phyloP scores from a whole-genome alignment of 2,329 filamentous ascomycete species.

The Hortaea werneckii region DNA sequence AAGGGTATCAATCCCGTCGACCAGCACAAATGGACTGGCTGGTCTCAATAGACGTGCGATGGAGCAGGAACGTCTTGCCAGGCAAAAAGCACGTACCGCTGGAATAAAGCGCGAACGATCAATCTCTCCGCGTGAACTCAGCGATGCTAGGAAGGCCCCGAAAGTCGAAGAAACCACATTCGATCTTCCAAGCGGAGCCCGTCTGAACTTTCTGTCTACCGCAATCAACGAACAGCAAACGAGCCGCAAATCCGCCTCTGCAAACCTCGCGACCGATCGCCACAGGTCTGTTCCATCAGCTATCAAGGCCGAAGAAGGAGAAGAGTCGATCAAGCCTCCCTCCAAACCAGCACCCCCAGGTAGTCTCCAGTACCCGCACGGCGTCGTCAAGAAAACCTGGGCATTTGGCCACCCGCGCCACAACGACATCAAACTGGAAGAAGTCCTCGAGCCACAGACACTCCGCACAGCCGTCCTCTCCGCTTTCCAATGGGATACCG shows the following conservation, averaged over 20 bases:
- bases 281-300: background rate
- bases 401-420: conserved; percentile 51
- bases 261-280: conserved; percentile 11
- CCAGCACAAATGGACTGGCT: conserved; percentile 24
- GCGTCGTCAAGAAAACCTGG: conserved; percentile 75
- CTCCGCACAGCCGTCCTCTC: conserved; percentile 73
- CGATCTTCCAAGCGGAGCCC: conserved; percentile 12
- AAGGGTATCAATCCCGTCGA: background rate
- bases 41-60: conserved; percentile 68
- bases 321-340: background rate
- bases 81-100: conserved; percentile 34
- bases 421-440: conserved; percentile 78
- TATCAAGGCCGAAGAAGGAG: conserved; percentile 5
- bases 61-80: conserved; percentile 71
- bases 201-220: conserved; percentile 16
- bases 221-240: conserved; percentile 12
- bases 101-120: conserved; percentile 50
- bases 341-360: conserved; percentile 1
- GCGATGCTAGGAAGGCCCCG: conserved; percentile 16
- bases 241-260: conserved; percentile 12
- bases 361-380: conserved; percentile 42
- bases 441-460: conserved; percentile 64
- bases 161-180: conserved; percentile 14
- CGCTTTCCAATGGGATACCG: conserved; percentile 75
- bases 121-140: conserved; percentile 25